Evolutionary conservation across 2,329 filamentous ascomycete species (phyloP).

Genomic region (Neonectria hederae): DNA sequence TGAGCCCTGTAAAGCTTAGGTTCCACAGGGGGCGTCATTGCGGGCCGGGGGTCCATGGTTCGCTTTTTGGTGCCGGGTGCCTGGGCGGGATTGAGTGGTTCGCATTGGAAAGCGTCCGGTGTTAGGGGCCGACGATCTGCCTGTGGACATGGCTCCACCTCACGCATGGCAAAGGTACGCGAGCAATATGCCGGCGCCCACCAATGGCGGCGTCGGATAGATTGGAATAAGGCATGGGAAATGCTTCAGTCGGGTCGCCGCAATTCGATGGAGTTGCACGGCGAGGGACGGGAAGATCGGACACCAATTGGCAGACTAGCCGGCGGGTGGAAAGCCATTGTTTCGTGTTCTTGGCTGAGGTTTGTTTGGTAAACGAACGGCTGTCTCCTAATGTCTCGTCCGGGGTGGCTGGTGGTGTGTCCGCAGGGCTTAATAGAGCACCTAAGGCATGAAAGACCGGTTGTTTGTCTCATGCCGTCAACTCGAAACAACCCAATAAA

Average conservation of each 20-base stretch:
- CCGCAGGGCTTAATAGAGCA: neutral
- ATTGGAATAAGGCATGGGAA: neutral
- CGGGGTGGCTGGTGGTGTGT: neutral
- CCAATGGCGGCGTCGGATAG: conserved; percentile 11
- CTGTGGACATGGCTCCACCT: conserved; percentile 1
- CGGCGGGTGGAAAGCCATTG: neutral
- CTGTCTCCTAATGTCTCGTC: neutral
- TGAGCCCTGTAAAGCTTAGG: neutral
- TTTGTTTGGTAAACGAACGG: neutral
- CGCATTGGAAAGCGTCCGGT: neutral
- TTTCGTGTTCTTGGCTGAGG: conserved; percentile 4
- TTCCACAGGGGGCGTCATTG: neutral
- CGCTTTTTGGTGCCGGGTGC: neutral
- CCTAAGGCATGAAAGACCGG: neutral
- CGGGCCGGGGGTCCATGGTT: neutral
- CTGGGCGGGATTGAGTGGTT: neutral
- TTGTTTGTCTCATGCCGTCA: conserved; percentile 16
- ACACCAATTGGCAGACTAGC: neutral
- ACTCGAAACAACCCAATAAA: conserved; percentile 17
- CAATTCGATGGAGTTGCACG: neutral
- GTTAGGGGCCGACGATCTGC: neutral
- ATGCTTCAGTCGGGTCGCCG: neutral
- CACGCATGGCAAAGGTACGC: conserved; percentile 16
- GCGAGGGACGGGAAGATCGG: neutral
- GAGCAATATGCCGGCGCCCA: conserved; percentile 2